Base-by-base conservation (phyloP, 345 rosid species). In the Punica granatum region DNA sequence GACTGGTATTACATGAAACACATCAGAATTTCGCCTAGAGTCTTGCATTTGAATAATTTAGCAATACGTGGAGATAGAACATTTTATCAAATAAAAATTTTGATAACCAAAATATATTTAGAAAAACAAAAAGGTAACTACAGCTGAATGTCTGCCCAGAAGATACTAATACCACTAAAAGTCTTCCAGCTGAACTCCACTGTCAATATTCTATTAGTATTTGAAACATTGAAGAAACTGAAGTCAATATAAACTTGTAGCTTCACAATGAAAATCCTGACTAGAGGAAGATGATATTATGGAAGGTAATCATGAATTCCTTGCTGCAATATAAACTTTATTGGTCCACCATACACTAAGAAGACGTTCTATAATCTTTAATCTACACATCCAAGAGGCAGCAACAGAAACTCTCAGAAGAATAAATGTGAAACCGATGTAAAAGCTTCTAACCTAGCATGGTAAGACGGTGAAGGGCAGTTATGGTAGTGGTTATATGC, bases 381-480 rank as follows among this genome's bases (percentile, higher is more conserved):
- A 56, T 30, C 19, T n/a, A 30, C 11, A 51, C 10, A 51, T 51
- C 30, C 28, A 23, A n/a, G n/a, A n/a, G n/a, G n/a, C n/a, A 37
- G 11, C 41, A 37, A 37, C 5, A 37, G 41, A 37, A 37, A 4
- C 11, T n/a, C n/a, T n/a, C n/a, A 66, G 72, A 75, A 79, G 62
- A 21, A 61, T 67, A 70, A 49, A 49, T 11, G 7, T 25, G 21
- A 18, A 28, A 60, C 19, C 23, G 35, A 13, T 12, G 43, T n/a
- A 31, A 59, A 26, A 51, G 43, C 49, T 59, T 77, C 95, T 63
- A 67, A 94, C 99, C 98, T 77, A 94, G 80, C 99, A 94, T 94
- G 36, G 98, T 91, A 65, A 94, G 97, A 69, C 99, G 97, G 80
- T 94, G 99, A 79, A 91, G 98, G 72, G 99, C 99, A 73, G 99